Base-by-base conservation (phyloP, 495 filamentous ascomycete genomes). In the Paragyromitra xinjiangensis region DNA sequence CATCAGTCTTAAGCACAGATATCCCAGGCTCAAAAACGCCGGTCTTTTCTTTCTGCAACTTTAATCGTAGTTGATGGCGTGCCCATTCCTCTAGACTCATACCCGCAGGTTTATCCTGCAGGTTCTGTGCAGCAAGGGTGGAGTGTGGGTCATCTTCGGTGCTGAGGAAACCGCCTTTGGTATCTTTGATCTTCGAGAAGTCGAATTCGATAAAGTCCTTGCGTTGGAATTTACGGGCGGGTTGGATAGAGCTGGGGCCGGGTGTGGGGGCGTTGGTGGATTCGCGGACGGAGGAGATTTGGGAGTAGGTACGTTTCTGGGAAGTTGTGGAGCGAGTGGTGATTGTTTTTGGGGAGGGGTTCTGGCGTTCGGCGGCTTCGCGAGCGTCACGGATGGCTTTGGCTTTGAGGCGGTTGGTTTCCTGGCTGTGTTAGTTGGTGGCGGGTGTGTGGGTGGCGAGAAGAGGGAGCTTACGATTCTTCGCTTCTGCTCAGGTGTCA, bases 11-110 rank as follows among this genome's bases (percentile, higher is more conserved):
- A 26, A 95, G 80, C 8, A 90, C 89, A 73, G 90, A 93, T 12
- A 99, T 77, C 0, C 92, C 92, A 0, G 95, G 95, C 85, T 98
- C 94, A 78, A 91, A 98, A 0, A 92, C 92, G 0, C 95, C 95
- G 5, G 89, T 84, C 68, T 93, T 93, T 69, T 91, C 91, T 71
- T 91, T 86, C 73, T 90, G 88, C 34, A 97, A 83, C 12, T 88
- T 89, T 45, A 87, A 83, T 0, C 94, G 84, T 48, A 95, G 79
- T 79, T 94, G 92, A 69, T 93, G 86, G 63, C 91, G 84, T 77
- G 98, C 94, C 95, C 95, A 99, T 83, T 99, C 95, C 74, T 91
- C 92, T 70, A 94, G 84, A 56, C 93, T 93, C 94, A 99, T 97
- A 80, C 93, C 88, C 56, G 89, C 89, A 12, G 94, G 94, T 80